Conservation (phyloP, 345 rosid genomes). For the Punica granatum region DNA sequence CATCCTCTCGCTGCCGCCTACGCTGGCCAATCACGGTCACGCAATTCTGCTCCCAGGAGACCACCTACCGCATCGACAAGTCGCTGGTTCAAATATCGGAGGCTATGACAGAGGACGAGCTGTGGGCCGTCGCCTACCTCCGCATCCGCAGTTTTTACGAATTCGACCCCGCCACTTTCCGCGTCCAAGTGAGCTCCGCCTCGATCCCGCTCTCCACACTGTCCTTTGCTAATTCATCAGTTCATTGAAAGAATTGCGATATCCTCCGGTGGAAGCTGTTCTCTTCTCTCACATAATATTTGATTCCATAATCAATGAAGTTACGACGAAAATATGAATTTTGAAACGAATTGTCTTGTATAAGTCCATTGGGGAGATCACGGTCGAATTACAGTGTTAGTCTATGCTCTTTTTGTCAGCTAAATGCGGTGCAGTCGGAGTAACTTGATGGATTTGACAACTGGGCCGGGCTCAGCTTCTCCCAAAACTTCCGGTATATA, state of each 20-base stretch:
- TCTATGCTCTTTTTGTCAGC: neutral
- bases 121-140: constrained; percentile 84
- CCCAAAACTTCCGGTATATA: constrained; percentile 91
- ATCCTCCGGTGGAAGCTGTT: neutral
- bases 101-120: constrained; percentile 59
- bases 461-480: constrained; percentile 52
- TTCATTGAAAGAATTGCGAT: neutral
- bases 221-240: neutral
- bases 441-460: constrained; percentile 55
- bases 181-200: constrained; percentile 50
- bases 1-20: constrained; percentile 16
- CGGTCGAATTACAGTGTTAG: no score
- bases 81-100: constrained; percentile 43
- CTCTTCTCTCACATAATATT: neutral
- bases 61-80: constrained; percentile 33
- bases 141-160: constrained; percentile 71
- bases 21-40: constrained; percentile 22
- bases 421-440: constrained; percentile 61
- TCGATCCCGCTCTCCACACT: neutral
- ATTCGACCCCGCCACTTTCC: constrained; percentile 34
- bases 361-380: neutral
- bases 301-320: neutral
- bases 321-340: neutral
- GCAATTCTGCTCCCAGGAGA: constrained; percentile 21
- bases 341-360: neutral